Base-by-base conservation (phyloP, 257 asterid genomes). In the Ilex asprella region DNA sequence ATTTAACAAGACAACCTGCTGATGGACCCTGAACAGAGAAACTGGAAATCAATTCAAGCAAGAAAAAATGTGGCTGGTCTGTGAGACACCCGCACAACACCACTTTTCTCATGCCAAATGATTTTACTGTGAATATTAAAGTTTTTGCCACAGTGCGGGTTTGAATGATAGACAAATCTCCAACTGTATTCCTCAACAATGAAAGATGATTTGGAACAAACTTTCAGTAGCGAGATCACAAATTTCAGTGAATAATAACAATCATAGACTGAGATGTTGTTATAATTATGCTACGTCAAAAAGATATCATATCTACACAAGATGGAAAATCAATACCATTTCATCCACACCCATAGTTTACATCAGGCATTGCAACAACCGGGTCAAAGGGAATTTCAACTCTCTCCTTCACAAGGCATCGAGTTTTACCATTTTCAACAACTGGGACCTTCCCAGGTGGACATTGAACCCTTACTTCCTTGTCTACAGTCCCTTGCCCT, bases 281-380 rank as follows among this genome's bases (percentile, higher is more conserved):
- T 46, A 2, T 46, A 46, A 46, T 10, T 12, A 10, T 11, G 10
- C 13, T 10, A 46, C 2, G 52, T 46, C 52, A 46, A 46, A 46
- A 10, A 14, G 52, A 10, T 3, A 10, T 46, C n/a, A 2, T 7
- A 46, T 14, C 70, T 60, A 72, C 75, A 66, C 67, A 78, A 49
- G 16, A 7, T n/a, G 1, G 54, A 49, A 49, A 49, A 49, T 11
- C 10, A 49, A 15, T 11, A 49, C 14, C 54, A 49, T n/a, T 49
- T 91, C 84, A 93, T 27, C 97, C 99, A 72, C 88, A 89, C 7
- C 99, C 99, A 62, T 85, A 89, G 30, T 81, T 85, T 68, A 93
- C 94, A 81, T 89, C 95, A 9, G 99, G 95, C 13, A 77, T 55
- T 46, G 76, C 82, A 64, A 85, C 86, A 65, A 60, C 81, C 0